These are phyloP conservation scores for Scopulariopsis brevicaulis DNA, from an alignment of 2,329 filamentous ascomycete species.

Conservation along the genomic window DNA sequence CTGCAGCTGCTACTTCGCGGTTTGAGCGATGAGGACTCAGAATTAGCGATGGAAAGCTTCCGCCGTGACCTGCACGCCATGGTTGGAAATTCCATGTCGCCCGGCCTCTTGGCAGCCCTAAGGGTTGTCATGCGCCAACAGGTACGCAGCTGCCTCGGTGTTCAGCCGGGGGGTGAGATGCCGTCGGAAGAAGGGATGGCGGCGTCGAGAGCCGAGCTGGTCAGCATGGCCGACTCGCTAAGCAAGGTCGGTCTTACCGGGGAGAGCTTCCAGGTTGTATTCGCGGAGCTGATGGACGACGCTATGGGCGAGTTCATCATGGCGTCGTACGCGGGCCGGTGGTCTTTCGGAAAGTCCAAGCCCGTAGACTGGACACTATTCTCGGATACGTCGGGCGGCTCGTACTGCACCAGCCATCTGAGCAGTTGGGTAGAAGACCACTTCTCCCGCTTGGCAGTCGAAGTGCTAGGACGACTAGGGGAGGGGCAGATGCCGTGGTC, in stretches of 20 bases:
- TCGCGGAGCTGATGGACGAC: conserved; percentile 59
- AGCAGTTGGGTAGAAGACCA: conserved; percentile 57
- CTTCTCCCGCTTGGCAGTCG: conserved; percentile 52
- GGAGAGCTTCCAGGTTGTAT: conserved; percentile 57
- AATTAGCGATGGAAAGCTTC: conserved; percentile 36
- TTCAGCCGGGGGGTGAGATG: not conserved
- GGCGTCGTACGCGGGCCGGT: conserved; percentile 51
- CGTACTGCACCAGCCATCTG: conserved; percentile 47
- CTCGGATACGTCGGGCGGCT: conserved; percentile 10
- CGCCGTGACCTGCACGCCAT: conserved; percentile 51
- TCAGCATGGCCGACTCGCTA: conserved; percentile 46
- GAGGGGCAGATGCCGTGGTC: conserved; percentile 32
- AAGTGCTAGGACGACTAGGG: conserved; percentile 41
- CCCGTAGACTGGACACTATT: not conserved
- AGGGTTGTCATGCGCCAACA: conserved; percentile 33
- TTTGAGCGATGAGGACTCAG: conserved; percentile 24
- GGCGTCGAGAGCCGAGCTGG: conserved; percentile 24
- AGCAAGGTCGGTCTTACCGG: conserved; percentile 56
- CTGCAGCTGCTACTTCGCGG: conserved; percentile 38
- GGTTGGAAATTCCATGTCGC: conserved; percentile 50
- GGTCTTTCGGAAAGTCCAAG: conserved; percentile 24
- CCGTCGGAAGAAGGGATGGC: not conserved
- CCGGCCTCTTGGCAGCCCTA: conserved; percentile 40
- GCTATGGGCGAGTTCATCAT: conserved; percentile 53
- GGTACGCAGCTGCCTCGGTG: conserved; percentile 1